Conservation (phyloP, 2,329 filamentous ascomycete genomes). For the Phaeophleospora eucalypticola region DNA sequence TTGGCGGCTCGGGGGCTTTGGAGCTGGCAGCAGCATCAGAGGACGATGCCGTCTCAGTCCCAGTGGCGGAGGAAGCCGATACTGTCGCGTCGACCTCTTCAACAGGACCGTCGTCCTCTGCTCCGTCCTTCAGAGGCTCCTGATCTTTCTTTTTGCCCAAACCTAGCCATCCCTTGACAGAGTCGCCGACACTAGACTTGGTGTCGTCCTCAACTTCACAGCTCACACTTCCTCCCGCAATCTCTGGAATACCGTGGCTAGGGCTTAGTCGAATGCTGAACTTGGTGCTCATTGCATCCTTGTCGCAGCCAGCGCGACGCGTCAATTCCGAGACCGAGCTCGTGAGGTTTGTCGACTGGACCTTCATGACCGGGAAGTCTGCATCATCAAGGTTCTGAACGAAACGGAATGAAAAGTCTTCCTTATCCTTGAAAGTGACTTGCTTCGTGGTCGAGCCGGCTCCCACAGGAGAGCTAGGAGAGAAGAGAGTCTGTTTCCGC, state of each 20-base stretch:
- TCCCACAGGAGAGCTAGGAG: slow-evolving; percentile 69
- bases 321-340: slow-evolving; percentile 73
- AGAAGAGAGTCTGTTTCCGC: slow-evolving; percentile 79
- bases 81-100: slow-evolving; percentile 39
- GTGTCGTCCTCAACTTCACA: slow-evolving; percentile 72
- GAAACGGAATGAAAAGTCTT: slow-evolving; percentile 77
- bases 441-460: slow-evolving; percentile 63
- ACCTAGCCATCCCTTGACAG: slow-evolving; percentile 92
- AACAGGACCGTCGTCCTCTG: slow-evolving; percentile 46
- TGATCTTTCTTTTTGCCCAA: slow-evolving; percentile 91
- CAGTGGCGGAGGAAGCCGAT: slow-evolving; percentile 34
- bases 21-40: slow-evolving; percentile 45
- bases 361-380: slow-evolving; percentile 59
- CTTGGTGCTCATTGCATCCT: slow-evolving; percentile 74
- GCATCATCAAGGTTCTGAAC: slow-evolving; percentile 63
- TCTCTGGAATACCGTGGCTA: slow-evolving; percentile 73
- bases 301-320: slow-evolving; percentile 71
- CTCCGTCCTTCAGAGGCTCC: slow-evolving; percentile 57
- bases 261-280: slow-evolving; percentile 69
- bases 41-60: slow-evolving; percentile 32
- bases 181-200: slow-evolving; percentile 79
- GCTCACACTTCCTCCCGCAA: slow-evolving; percentile 71
- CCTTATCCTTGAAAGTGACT: slow-evolving; percentile 73
- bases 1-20: slow-evolving; percentile 40
- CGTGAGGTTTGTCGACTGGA: slow-evolving; percentile 82